These are phyloP conservation scores for Debaryomyces psychrophilus DNA, from an alignment of 1,139 yeast species.

Conservation along the genomic window DNA sequence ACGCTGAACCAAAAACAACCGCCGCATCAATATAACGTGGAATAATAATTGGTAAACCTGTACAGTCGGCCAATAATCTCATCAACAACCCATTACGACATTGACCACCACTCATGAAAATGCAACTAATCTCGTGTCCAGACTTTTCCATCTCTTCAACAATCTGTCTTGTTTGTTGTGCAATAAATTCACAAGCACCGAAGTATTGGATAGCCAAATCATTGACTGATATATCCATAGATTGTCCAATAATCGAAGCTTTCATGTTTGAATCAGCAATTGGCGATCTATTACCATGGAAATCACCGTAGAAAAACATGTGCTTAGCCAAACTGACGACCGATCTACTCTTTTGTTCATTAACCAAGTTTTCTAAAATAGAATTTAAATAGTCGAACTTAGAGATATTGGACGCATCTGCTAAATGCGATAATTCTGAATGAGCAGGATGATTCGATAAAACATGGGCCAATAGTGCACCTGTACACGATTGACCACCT, in stretches of 20 bases:
- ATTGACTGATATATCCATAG: conserved; percentile 85
- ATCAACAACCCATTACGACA: conserved; percentile 88
- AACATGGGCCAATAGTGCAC: conserved; percentile 91
- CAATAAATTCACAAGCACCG: conserved; percentile 96
- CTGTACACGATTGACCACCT: conserved; percentile 98
- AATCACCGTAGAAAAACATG: conserved; percentile 91
- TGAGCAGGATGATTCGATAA: conserved; percentile 88
- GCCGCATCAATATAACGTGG: conserved; percentile 97
- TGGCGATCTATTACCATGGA: conserved; percentile 96
- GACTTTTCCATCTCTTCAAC: conserved; percentile 78
- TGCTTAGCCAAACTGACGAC: conserved; percentile 82
- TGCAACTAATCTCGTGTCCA: conserved; percentile 76
- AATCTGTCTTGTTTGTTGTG: conserved; percentile 95
- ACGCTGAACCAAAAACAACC: conserved; percentile 93
- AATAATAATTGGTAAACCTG: conserved; percentile 88
- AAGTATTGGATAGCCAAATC: conserved; percentile 84
- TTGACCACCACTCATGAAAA: conserved; percentile 96
- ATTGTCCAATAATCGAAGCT: conserved; percentile 90
- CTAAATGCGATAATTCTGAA: conserved; percentile 62
- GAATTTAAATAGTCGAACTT: conserved; percentile 83
- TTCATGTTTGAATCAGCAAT: conserved; percentile 93
- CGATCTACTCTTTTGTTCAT: conserved; percentile 59
- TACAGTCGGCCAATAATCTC: conserved; percentile 88
- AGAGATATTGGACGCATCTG: conserved; percentile 68
- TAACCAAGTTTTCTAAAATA: conserved; percentile 67